Base-by-base conservation (phyloP, 108 stramenopile species). In the Stephanodiscus minutulus region DNA sequence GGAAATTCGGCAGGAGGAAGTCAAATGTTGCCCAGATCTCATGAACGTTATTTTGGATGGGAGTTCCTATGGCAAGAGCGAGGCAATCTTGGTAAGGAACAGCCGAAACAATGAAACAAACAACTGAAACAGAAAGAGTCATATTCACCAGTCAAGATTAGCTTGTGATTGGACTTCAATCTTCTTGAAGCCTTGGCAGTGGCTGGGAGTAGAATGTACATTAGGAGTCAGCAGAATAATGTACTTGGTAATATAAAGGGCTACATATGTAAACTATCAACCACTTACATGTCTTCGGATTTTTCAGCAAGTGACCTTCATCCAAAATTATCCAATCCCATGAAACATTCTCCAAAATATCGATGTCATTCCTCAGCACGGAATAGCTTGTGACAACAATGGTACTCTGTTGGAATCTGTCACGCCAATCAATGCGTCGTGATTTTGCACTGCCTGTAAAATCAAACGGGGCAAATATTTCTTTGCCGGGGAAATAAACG, bases 1-100 rank as follows among this genome's bases (percentile, higher is more conserved):
- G 93, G 73, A 98, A 96, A 73, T 94, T 94, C 0, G 98, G 98
- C 88, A 98, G 88, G 6, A 99, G 88, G 57, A 97, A 99, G 64
- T 99, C 98, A 72, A 99, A 96, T 12, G 91, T 84, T 56, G 98
- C 92, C 97, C 97, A 98, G 12, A 99, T 79, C 68, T 99, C 99
- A 57, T 96, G 81, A n/a, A 99, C 96, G 57, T 92, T 91, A 77
- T 98, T 98, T 77, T 99, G 97, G 18, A 97, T 83, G 13, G 96
- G 94, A 35, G 97, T 98, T 28, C 98, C 90, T 64, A n/a, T 56
- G 77, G 24, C 48, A 46, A 7, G 66, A 59, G 62, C 36, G 8
- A 47, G 15, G 88, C 61, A 46, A 88, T 81, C 49, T 89, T 84
- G 10, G 86, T 68, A 25, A 28, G 13, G 28, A 37, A 82, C 48